Conservation (phyloP, 176 grass and related monocot species). For the Bromus sterilis region DNA sequence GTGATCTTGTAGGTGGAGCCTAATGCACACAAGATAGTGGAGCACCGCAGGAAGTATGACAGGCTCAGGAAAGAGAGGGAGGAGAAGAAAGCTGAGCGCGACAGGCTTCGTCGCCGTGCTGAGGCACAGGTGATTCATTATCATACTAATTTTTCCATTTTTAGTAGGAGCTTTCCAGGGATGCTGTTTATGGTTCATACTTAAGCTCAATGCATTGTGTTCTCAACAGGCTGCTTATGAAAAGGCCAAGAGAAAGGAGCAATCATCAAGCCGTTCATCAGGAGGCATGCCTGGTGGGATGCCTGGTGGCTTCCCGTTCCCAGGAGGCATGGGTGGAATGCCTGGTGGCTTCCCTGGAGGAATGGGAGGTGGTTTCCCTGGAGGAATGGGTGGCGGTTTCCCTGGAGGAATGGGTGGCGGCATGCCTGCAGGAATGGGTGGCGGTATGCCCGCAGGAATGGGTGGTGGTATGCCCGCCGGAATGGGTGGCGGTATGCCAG, state of each 20-base stretch:
- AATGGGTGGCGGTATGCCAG: not conserved
- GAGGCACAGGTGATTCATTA: slow-evolving; percentile 66
- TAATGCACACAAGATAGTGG: slow-evolving; percentile 93
- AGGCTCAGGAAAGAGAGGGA: slow-evolving; percentile 76
- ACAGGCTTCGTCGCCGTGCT: slow-evolving; percentile 54
- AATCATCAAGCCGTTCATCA: slow-evolving; percentile 61
- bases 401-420: not conserved
- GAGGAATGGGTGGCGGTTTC: not conserved
- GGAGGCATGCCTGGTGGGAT: slow-evolving; percentile 7
- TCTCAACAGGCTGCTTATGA: slow-evolving; percentile 84
- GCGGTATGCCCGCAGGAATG: not conserved
- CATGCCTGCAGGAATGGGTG: slow-evolving; percentile 31
- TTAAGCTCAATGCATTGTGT: not conserved
- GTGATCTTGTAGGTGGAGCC: slow-evolving; percentile 69
- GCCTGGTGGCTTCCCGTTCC: slow-evolving; percentile 24
- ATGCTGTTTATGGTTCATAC: not conserved
- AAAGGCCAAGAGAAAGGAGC: slow-evolving; percentile 78
- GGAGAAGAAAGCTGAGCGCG: slow-evolving; percentile 76
- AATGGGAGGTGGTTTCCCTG: not conserved
- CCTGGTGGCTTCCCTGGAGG: slow-evolving; percentile 11
- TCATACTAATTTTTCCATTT: not conserved
- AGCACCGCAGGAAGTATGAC: slow-evolving; percentile 91
- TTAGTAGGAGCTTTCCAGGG: not conserved
- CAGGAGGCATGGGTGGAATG: slow-evolving; percentile 32
- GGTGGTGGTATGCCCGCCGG: slow-evolving; percentile 33